A percentile compares a stretch with the other conserved stretches of the same genome.
Conservation (phyloP, 2,329 filamentous ascomycete species). For the Dryadomyces quercus-mongolicae region DNA sequence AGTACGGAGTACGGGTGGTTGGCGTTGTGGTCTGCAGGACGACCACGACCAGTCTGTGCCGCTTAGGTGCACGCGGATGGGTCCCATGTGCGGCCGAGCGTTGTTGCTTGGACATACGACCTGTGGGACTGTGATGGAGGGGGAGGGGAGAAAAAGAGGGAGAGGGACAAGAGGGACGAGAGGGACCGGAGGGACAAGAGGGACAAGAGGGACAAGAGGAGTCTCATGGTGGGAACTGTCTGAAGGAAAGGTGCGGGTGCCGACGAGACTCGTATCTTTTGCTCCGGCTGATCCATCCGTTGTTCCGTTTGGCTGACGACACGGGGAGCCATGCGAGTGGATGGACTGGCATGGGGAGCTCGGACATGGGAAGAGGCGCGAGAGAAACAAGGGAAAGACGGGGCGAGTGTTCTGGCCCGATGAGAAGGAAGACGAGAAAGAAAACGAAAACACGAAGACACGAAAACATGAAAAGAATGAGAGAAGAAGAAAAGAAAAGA, state of each 20-base stretch:
- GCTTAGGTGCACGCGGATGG: too few relatives aligned
- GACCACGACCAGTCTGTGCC: too few relatives aligned
- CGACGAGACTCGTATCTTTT: not conserved
- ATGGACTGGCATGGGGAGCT: not conserved
- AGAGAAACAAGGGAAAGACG: not conserved
- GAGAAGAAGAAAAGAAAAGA: not conserved
- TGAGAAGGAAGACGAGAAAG: not conserved
- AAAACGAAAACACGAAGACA: not conserved
- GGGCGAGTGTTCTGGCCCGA: too few relatives aligned
- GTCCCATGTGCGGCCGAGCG: too few relatives aligned
- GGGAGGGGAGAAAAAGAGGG: too few relatives aligned
- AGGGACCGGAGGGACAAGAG: too few relatives aligned
- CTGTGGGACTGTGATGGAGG: too few relatives aligned
- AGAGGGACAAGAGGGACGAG: too few relatives aligned
- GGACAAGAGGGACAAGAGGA: not conserved
- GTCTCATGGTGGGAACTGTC: not conserved
- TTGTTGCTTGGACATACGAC: too few relatives aligned
- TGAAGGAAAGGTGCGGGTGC: not conserved
- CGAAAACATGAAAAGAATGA: not conserved
- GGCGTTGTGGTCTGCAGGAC: too few relatives aligned
- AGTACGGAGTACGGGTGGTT: too few relatives aligned
- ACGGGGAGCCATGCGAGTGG: not conserved
- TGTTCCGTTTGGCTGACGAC: not conserved
- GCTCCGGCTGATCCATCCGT: not conserved
- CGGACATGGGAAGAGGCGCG: not conserved